Base-by-base conservation (phyloP, 2,329 filamentous ascomycete genomes). In the Lojkania enalia region DNA sequence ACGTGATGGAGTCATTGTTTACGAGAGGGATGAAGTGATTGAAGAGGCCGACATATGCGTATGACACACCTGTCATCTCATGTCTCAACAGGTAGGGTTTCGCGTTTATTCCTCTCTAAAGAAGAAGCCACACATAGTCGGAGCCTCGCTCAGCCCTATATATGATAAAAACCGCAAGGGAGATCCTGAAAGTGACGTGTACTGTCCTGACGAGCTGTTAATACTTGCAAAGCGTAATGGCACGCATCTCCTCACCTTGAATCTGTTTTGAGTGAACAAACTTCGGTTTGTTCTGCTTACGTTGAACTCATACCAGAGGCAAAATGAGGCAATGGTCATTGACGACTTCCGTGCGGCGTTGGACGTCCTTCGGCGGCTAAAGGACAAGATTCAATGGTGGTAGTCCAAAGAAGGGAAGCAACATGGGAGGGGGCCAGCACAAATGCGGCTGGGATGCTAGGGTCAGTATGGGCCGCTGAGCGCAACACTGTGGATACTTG, bases 261-360 rank as follows among this genome's bases (percentile, higher is more conserved):
- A 80, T 58, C 73, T 76, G 43, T 80, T 77, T 51, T 73, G 71
- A 44, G 72, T 74, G 12, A 74, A 74, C 45, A 56, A 72, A 6
- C 76, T 76, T 2, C 77, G 79, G 50, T 60, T 75, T 3, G 62
- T 79, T 12, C 63, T 79, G 13, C 58, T 79, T 42, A 78, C 77
- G 1, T 47, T 61, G 4, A 71, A 80, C 52, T 77, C 75, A 2
- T 71, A 71, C 46, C 63, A 66, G 7, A 66, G 74, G n/a, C 77
- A 80, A 56, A 58, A 72, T 27, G 73, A 78, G 43, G 59, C 68
- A 2, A 55, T 79, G 15, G 63, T 63, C 23, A 14, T 42, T 0
- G 61, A 67, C 1, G 77, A 79, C 43, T 48, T 80, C 16, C 47
- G 51, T 1, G 75, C 72, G 2, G 67, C 67, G 7, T 61, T 65